Base-by-base conservation (phyloP, 345 rosid genomes). In the Syzygium aqueum region DNA sequence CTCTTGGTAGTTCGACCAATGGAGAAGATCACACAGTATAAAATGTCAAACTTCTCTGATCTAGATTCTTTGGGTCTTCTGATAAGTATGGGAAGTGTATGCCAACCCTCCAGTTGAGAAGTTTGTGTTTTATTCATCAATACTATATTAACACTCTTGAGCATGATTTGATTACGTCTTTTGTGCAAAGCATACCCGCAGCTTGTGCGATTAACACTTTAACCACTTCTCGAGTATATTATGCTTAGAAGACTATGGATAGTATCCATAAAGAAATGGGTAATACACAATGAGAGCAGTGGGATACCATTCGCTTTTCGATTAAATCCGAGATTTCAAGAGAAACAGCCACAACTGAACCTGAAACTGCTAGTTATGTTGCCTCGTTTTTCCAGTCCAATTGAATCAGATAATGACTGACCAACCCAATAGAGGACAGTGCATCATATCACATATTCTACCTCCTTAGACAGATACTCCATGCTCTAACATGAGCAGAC, bases 1-100 rank as follows among this genome's bases (percentile, higher is more conserved):
- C 1, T 0, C 17, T 30, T 4, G 77, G 77, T 8, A 16, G 23
- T 0, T 65, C 23, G 17, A 16, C 77, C 33, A 0, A 30, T 65
- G 77, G 77, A 30, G 22, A 65, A 0, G 23, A 30, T 30, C 0
- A 16, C 3, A 30, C 12, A 30, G 3, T 15, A 17, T 16, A 67
- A 8, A 40, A 40, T 6, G 5, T 1, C 3, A 3, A 65, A 0
- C 43, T 65, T 67, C 43, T 67, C 21, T 30, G 78, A 0, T 67
- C 43, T 0, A 30, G 46, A 67, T 67, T 33, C 78, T 67, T 8
- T 67, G 78, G 46, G 43, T 67, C 43, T 67, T 67, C 33, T 67
- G 2, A 67, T 30, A 23, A 67, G 78, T 30, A 0, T 30, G 33
- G 46, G 46, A 67, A 4, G 25, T 17, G 23, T 46, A 33, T 67